phyloP scores from a whole-genome alignment of 192 early-diverging fungal genomes.

The Linnemannia elongata region DNA sequence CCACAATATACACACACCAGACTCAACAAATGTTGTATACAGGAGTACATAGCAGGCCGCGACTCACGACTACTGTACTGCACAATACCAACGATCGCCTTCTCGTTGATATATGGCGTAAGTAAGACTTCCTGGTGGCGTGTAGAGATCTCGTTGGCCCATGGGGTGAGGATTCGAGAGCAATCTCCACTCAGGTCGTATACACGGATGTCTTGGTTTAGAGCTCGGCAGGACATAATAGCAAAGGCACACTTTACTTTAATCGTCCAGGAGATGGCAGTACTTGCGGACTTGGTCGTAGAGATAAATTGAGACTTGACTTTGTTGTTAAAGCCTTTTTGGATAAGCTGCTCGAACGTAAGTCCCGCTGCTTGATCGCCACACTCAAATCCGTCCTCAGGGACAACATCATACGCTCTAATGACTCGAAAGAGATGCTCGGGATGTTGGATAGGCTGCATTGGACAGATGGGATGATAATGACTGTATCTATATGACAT shows the following conservation, averaged over 20 bases:
- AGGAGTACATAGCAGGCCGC: not conserved
- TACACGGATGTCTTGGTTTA: not conserved
- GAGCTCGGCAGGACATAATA: not conserved
- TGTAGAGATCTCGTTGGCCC: too few species aligned
- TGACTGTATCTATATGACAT: too few species aligned
- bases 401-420: conserved; percentile 1
- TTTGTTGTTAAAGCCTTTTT: not conserved
- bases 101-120: not conserved
- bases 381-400: not conserved
- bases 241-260: not conserved
- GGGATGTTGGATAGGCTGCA: not conserved
- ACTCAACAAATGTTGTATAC: not conserved
- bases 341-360: not conserved
- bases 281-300: not conserved
- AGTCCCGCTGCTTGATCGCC: not conserved
- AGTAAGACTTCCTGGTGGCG: not conserved
- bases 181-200: not conserved
- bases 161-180: not conserved
- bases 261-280: not conserved
- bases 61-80: not conserved
- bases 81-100: not conserved
- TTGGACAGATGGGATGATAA: not conserved
- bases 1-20: not conserved
- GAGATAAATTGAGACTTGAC: not conserved
- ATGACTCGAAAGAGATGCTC: not conserved